phyloP scores from a whole-genome alignment of 140 eudicot species.

The Cichorium intybus region DNA sequence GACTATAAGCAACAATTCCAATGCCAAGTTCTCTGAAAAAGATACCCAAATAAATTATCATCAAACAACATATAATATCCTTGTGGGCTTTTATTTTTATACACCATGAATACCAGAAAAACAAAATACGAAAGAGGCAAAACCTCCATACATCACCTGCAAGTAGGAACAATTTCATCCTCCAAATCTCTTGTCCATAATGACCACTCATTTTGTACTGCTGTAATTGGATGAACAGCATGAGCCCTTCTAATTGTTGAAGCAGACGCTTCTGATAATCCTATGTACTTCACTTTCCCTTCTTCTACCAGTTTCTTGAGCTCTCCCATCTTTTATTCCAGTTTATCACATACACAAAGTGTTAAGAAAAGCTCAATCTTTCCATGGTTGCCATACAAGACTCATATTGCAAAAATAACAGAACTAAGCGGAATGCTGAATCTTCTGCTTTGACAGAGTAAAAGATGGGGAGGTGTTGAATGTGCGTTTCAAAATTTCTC shows the following conservation, averaged over 20 bases:
- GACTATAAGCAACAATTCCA: constrained; percentile 51
- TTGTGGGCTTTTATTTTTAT: not conserved
- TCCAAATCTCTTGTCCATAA: constrained; percentile 53
- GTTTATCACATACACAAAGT: not conserved
- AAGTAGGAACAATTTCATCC: constrained; percentile 43
- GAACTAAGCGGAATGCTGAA: no score
- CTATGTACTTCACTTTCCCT: constrained; percentile 48
- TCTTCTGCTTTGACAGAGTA: not conserved
- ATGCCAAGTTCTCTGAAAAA: constrained; percentile 51
- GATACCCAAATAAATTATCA: not conserved
- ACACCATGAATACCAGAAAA: not conserved
- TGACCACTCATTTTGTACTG: constrained; percentile 54
- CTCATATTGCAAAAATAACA: not conserved
- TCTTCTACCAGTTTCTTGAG: constrained; percentile 46
- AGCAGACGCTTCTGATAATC: constrained; percentile 53
- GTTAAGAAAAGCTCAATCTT: not conserved
- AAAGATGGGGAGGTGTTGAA: no score
- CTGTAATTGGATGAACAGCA: constrained; percentile 48
- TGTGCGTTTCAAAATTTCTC: no score
- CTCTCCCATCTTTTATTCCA: constrained; percentile 32
- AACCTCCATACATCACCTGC: constrained; percentile 30
- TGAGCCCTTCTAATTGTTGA: constrained; percentile 51
- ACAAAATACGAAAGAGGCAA: no score
- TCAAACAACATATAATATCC: not conserved
- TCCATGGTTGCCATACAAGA: not conserved